These are phyloP conservation scores for Ceratocystis papillata DNA, from an alignment of 2,329 filamentous ascomycete genomes.

Conservation along the genomic window DNA sequence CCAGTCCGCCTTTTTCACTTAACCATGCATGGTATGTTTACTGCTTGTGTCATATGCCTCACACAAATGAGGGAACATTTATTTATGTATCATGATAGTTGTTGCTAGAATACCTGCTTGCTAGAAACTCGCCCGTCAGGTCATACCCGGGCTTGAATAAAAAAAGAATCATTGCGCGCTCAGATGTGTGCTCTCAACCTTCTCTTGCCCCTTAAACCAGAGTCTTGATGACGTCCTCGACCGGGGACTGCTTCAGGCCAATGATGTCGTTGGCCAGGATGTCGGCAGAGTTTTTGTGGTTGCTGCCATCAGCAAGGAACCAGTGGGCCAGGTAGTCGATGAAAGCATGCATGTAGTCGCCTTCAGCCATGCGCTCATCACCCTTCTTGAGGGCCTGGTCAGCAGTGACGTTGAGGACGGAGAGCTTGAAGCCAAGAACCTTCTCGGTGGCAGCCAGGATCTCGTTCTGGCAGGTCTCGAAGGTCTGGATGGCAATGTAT, in stretches of 20 bases:
- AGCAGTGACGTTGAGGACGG: neutral
- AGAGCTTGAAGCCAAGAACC: conserved; percentile 31
- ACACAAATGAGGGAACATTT: neutral
- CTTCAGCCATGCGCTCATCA: conserved; percentile 28
- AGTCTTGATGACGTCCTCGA: conserved; percentile 15
- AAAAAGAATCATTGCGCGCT: neutral
- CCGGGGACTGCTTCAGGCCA: conserved; percentile 14
- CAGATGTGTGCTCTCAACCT: neutral
- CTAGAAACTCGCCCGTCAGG: neutral
- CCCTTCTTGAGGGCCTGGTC: conserved; percentile 31
- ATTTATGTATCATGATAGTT: neutral
- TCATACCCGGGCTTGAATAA: neutral
- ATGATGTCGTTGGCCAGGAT: conserved; percentile 15
- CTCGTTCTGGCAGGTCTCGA: conserved; percentile 38
- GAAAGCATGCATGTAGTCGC: conserved; percentile 25
- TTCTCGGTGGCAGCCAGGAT: conserved; percentile 40
- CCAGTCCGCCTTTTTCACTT: too few species aligned
- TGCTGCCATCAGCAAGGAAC: conserved; percentile 15
- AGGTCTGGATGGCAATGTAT: conserved; percentile 37
- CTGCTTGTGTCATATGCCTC: too few species aligned
- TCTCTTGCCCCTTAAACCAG: neutral
- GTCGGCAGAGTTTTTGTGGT: conserved; percentile 6
- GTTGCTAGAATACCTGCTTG: conserved; percentile 10
- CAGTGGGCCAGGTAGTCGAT: conserved; percentile 16
- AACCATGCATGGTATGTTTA: too few species aligned